Conservation (phyloP, 106 monocot genomes). For the Dioscorea alata region DNA sequence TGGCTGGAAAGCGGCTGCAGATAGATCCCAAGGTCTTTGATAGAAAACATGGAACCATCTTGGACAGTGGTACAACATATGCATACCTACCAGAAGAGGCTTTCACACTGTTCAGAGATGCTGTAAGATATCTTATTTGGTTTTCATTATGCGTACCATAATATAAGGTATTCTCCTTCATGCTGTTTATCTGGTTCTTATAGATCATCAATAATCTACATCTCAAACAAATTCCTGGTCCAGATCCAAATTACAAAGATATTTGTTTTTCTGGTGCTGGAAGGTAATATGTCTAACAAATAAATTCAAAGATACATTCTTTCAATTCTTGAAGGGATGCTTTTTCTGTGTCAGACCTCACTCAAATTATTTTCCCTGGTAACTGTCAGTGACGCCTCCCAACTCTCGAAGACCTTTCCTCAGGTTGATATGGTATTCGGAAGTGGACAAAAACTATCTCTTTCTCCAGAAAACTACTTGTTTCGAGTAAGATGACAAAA, state of each 20-base stretch:
- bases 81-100: slow-evolving; percentile 85
- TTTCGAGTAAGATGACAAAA: slow-evolving; percentile 57
- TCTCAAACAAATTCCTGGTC: slow-evolving; percentile 73
- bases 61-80: slow-evolving; percentile 99
- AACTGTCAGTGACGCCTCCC: slow-evolving; percentile 44
- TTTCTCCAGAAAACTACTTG: slow-evolving; percentile 94
- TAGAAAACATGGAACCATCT: slow-evolving; percentile 69
- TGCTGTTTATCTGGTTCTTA: too few relatives aligned
- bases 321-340: background rate
- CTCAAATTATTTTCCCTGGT: background rate
- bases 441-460: slow-evolving; percentile 65
- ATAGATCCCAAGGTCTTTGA: slow-evolving; percentile 66
- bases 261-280: slow-evolving; percentile 87
- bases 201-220: slow-evolving; percentile 23
- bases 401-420: slow-evolving; percentile 64
- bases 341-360: background rate
- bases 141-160: too few relatives aligned
- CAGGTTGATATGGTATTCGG: slow-evolving; percentile 87
- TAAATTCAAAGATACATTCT: background rate
- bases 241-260: slow-evolving; percentile 81
- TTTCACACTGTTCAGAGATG: slow-evolving; percentile 64
- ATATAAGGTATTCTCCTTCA: too few relatives aligned
- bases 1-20: slow-evolving; percentile 58
- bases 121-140: slow-evolving; percentile 44
- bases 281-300: slow-evolving; percentile 37